A percentile compares a stretch with the other conserved stretches of the same genome.
These are phyloP conservation scores for Cladophialophora chaetospira DNA, from an alignment of 2,329 filamentous ascomycete species.

Conservation along the genomic window DNA sequence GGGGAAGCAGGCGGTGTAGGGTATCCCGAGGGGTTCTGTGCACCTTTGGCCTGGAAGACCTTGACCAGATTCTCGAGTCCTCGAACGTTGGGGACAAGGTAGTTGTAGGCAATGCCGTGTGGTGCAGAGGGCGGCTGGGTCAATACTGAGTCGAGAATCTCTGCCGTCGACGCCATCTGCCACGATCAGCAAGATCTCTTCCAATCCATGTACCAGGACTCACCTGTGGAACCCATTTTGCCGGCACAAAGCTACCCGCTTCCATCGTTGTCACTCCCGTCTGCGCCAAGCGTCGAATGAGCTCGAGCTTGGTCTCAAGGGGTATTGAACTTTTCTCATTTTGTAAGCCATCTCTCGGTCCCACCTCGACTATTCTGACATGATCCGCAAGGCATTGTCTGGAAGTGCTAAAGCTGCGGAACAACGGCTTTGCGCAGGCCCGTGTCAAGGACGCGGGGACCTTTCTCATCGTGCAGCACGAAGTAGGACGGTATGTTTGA, in stretches of 20 bases:
- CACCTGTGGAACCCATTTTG: conserved; percentile 59
- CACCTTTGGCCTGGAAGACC: conserved; percentile 48
- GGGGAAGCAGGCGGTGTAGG: conserved; percentile 38
- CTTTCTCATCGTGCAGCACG: too few relatives aligned
- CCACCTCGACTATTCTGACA: conserved; percentile 57
- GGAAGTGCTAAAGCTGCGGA: conserved; percentile 31
- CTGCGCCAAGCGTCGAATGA: conserved; percentile 50
- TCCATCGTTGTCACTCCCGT: conserved; percentile 55
- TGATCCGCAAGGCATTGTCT: conserved; percentile 45
- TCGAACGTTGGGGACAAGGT: conserved; percentile 64
- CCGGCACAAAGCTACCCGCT: conserved; percentile 56
- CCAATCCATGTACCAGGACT: conserved; percentile 13
- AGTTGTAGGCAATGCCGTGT: conserved; percentile 63
- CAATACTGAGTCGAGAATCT: conserved; percentile 60
- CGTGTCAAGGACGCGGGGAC: background rate
- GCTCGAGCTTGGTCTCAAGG: conserved; percentile 51
- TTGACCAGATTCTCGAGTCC: conserved; percentile 63
- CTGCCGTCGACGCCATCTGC: conserved; percentile 66
- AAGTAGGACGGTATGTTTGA: too few relatives aligned
- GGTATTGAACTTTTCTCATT: conserved; percentile 55
- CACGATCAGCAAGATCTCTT: background rate
- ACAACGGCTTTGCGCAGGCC: background rate
- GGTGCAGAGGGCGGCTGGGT: conserved; percentile 52
- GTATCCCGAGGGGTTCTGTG: conserved; percentile 39
- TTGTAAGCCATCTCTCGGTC: conserved; percentile 56